Conservation (phyloP, 106 monocot species). For the Iris macrosiphon region DNA sequence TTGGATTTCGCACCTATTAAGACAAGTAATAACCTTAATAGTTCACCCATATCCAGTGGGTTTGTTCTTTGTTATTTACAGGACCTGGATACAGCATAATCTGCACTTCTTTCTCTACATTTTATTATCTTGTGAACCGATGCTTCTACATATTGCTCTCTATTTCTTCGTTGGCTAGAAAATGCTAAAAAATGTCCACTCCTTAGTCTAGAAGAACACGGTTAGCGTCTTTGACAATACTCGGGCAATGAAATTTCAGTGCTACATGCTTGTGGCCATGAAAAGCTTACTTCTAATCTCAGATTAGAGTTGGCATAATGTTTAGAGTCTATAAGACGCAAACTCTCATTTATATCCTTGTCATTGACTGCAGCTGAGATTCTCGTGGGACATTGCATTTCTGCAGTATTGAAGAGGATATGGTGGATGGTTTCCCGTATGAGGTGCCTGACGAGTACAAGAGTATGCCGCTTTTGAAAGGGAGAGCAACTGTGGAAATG, state of each 20-base stretch:
- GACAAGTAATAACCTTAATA: too few relatives aligned
- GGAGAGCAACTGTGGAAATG: conserved; percentile 94
- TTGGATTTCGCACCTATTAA: too few relatives aligned
- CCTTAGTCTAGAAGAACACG: not conserved
- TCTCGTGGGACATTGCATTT: conserved; percentile 91
- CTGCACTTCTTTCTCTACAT: too few relatives aligned
- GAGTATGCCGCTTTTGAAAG: conserved; percentile 87
- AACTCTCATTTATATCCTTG: conserved; percentile 85
- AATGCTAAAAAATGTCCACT: not conserved
- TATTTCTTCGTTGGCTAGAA: not conserved
- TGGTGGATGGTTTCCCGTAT: conserved; percentile 91
- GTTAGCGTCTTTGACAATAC: too few relatives aligned
- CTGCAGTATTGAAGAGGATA: conserved; percentile 99
- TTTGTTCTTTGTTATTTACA: too few relatives aligned
- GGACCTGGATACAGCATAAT: too few relatives aligned
- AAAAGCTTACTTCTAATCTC: not conserved
- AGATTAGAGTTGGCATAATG: not conserved
- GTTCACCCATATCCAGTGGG: too few relatives aligned
- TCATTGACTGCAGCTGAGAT: conserved; percentile 99
- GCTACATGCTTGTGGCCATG: not conserved
- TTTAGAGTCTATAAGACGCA: conserved; percentile 13
- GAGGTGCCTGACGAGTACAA: conserved; percentile 90
- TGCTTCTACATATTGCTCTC: not conserved
- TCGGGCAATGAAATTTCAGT: not conserved
- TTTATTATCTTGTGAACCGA: too few relatives aligned